A percentile compares a stretch with the other conserved stretches of the same genome.
Conservation (phyloP, 2,329 filamentous ascomycete genomes). For the Chaetomium globosum region DNA sequence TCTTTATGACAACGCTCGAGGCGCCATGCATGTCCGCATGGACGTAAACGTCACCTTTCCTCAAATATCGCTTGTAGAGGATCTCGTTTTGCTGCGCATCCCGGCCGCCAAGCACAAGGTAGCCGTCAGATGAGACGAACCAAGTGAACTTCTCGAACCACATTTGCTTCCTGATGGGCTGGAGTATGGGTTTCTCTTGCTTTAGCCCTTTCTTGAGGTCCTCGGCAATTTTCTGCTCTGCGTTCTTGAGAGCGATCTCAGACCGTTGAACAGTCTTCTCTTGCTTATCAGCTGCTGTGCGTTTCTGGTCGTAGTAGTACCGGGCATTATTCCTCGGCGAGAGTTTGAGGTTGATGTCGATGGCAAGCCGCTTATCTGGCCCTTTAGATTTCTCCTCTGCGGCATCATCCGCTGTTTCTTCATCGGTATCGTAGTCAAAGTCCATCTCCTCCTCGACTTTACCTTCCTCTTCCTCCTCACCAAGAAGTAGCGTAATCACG, state of each 20-base stretch:
- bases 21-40: slow-evolving; percentile 88
- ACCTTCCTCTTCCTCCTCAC: slow-evolving; percentile 66
- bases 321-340: slow-evolving; percentile 88
- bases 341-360: slow-evolving; percentile 83
- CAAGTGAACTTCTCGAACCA: slow-evolving; percentile 99
- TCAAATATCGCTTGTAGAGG: slow-evolving; percentile 82
- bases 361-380: slow-evolving; percentile 60
- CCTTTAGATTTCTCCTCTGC: slow-evolving; percentile 45
- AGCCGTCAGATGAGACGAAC: slow-evolving; percentile 94
- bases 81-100: slow-evolving; percentile 90
- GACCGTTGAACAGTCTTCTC: slow-evolving; percentile 84
- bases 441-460: slow-evolving; percentile 51
- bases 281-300: slow-evolving; percentile 80
- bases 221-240: slow-evolving; percentile 82
- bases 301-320: slow-evolving; percentile 90
- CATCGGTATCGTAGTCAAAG: slow-evolving; percentile 64
- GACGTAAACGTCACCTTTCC: slow-evolving; percentile 88
- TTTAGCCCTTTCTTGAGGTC: slow-evolving; percentile 87
- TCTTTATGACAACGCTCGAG: slow-evolving; percentile 85
- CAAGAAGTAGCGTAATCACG: slow-evolving; percentile 76
- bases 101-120: slow-evolving; percentile 85
- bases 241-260: slow-evolving; percentile 79
- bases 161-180: slow-evolving; percentile 77
- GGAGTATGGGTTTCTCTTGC: slow-evolving; percentile 84
- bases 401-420: slow-evolving; percentile 50